Percentiles rank a stretch among this genome's conserved stretches.
phyloP scores from a whole-genome alignment of 2,329 filamentous ascomycete genomes.

The Sphaceloma murrayae region DNA sequence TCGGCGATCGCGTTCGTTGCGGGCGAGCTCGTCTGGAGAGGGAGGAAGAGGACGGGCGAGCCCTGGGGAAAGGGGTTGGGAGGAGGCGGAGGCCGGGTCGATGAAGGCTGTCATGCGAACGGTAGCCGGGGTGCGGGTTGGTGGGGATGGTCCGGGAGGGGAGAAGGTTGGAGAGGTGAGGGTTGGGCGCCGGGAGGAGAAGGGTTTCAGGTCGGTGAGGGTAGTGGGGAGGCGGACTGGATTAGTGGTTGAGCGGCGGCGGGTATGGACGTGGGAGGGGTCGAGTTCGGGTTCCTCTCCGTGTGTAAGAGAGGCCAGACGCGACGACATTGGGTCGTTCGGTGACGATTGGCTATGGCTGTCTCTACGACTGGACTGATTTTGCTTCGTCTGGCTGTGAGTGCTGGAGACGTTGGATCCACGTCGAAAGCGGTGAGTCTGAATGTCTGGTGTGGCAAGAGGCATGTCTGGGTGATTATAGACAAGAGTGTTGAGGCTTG shows the following conservation, averaged over 20 bases:
- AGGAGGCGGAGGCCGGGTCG: background rate
- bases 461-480: constrained; percentile 12
- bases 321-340: background rate
- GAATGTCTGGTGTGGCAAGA: constrained; percentile 4
- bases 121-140: background rate
- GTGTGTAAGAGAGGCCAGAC: background rate
- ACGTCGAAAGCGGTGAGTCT: constrained; percentile 9
- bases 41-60: constrained; percentile 2
- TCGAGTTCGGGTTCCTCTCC: constrained; percentile 15
- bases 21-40: constrained; percentile 6
- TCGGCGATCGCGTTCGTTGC: constrained; percentile 7
- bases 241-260: constrained; percentile 55
- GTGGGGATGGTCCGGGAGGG: background rate
- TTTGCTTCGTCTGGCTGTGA: constrained; percentile 2
- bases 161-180: constrained; percentile 4
- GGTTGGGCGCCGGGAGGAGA: constrained; percentile 13
- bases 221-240: constrained; percentile 72
- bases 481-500: constrained; percentile 7
- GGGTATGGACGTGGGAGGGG: constrained; percentile 27
- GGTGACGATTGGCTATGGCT: background rate
- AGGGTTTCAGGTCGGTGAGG: constrained; percentile 25
- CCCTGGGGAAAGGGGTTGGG: background rate
- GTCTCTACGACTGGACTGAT: background rate
- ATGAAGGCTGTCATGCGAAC: constrained; percentile 15
- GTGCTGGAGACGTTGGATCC: constrained; percentile 6